Conservation (phyloP, 2,329 filamentous ascomycete genomes). For the Aureobasidium musti region DNA sequence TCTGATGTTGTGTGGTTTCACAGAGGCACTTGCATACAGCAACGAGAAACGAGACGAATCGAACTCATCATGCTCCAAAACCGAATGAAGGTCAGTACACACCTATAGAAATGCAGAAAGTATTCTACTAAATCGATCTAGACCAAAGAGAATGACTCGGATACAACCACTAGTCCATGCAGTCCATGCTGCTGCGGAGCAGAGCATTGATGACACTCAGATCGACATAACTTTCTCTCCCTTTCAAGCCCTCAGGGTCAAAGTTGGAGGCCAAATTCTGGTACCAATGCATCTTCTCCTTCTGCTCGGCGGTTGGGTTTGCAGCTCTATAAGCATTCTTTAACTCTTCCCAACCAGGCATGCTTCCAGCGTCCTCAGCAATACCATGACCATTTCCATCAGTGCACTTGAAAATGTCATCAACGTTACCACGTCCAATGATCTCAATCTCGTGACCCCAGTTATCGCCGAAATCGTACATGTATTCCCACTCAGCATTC, state of each 20-base stretch:
- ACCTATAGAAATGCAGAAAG: slow-evolving; percentile 1
- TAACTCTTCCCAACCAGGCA: slow-evolving; percentile 39
- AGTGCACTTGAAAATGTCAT: slow-evolving; percentile 34
- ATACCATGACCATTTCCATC: slow-evolving; percentile 38
- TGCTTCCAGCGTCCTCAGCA: slow-evolving; percentile 41
- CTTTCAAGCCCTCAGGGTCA: slow-evolving; percentile 35
- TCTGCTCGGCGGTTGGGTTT: slow-evolving; percentile 36
- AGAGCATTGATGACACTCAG: slow-evolving; percentile 30
- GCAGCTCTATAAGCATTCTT: slow-evolving; percentile 39
- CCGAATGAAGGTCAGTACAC: not conserved
- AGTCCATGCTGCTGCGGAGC: not conserved
- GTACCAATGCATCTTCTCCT: slow-evolving; percentile 39
- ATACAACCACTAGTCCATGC: not conserved
- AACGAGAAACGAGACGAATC: not conserved
- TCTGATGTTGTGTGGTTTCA: not conserved
- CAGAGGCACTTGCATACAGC: not conserved
- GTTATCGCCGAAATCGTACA: slow-evolving; percentile 37
- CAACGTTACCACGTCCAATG: slow-evolving; percentile 32
- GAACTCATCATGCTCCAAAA: not conserved
- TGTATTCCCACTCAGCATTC: slow-evolving; percentile 33
- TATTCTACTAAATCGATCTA: not conserved
- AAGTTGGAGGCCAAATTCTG: slow-evolving; percentile 34
- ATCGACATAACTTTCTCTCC: slow-evolving; percentile 35
- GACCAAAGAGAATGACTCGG: not conserved
- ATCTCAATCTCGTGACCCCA: slow-evolving; percentile 38